Evolutionary conservation across 208 protist species (phyloP), one percentile per base, ranked within the genome.

Genomic region (Acanthamoeba healyi): DNA sequence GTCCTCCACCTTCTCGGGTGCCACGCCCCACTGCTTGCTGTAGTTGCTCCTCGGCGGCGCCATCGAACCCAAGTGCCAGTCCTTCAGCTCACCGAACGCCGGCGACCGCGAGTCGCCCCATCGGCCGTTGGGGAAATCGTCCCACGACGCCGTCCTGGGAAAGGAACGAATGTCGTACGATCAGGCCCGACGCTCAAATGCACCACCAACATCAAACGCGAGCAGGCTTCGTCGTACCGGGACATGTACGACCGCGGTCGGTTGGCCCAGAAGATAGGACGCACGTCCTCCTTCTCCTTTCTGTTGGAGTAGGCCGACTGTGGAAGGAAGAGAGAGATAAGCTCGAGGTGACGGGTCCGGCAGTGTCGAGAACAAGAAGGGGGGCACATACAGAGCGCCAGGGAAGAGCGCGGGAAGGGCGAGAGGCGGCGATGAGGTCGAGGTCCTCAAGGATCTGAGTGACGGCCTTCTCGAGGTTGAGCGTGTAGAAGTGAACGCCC

Each of bases 401-500:
- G 40, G 93, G 90, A 54, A 94, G 90, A 14, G 32, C 34, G 36
- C 81, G 96, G 70, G 72, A 0, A 22, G 51, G 56, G 36, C 38
- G 38, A 0, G 63, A 54, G 10, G 38, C 51, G 26, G 34, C 40
- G 32, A 93, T 46, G 32, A 96, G 86, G 38, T 96, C 46, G 10
- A 98, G 82, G 15, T 95, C 96, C 51, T 98, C 96, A 1, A 99
- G 38, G 56, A 98, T 97, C 36, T 96, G 44, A 19, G 95, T 95
- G 14, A 98, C 89, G 26, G 93, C 82, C 44, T 96, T 95, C 92
- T 99, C 98, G 9, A 98, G 96, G 95, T 99, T 99, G 72, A 99
- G 95, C 24, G 98, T 99, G 96, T 99, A 99, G 58, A 99, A 98
- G 94, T 99, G 98, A 40, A 99, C 56, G 51, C 98, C 98, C 1